Evolutionary conservation across 768 basidiomycete genomes (phyloP).

Genomic region (Tulasnella calospora): DNA sequence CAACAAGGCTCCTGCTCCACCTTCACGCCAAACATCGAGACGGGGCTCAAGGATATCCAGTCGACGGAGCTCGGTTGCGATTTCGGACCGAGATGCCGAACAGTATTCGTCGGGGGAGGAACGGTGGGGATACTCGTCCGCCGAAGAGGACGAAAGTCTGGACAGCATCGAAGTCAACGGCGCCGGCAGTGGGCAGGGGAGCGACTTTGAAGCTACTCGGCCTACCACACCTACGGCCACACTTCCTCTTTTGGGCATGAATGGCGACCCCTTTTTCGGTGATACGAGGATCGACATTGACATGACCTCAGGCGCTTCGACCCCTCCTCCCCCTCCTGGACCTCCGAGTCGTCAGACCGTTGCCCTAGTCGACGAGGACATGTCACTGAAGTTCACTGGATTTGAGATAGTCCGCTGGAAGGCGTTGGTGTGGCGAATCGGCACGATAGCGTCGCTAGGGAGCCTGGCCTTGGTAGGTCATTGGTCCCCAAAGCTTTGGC

Average conservation of each 20-base stretch:
- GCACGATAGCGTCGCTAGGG: conserved; percentile 66
- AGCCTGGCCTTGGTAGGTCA: conserved; percentile 74
- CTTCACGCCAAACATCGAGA: conserved; percentile 5
- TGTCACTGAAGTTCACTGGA: conserved; percentile 79
- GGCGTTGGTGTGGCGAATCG: conserved; percentile 61
- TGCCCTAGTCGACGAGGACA: conserved; percentile 84
- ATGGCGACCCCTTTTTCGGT: conserved; percentile 70
- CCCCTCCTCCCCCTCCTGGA: conserved; percentile 59
- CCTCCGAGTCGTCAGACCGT: conserved; percentile 82
- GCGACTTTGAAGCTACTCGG: conserved; percentile 62
- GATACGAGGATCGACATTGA: conserved; percentile 80
- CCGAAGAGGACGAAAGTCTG: conserved; percentile 56
- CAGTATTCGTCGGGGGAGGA: conserved; percentile 61
- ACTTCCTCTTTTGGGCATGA: conserved; percentile 59
- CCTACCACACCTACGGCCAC: conserved; percentile 53
- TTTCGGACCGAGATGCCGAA: conserved; percentile 46
- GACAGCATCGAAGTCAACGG: conserved; percentile 38
- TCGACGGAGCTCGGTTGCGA: conserved; percentile 38
- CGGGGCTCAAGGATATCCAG: conserved; percentile 32
- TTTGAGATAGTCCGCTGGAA: conserved; percentile 66
- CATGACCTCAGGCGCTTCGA: conserved; percentile 44
- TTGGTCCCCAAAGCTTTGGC: conserved; percentile 92
- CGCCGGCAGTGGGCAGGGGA: conserved; percentile 45
- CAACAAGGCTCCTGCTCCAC: conserved; percentile 3
- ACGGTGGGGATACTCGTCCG: conserved; percentile 91